Base-by-base conservation (phyloP, 164 flowering plant genomes). In the Umbilicus rupestris region DNA sequence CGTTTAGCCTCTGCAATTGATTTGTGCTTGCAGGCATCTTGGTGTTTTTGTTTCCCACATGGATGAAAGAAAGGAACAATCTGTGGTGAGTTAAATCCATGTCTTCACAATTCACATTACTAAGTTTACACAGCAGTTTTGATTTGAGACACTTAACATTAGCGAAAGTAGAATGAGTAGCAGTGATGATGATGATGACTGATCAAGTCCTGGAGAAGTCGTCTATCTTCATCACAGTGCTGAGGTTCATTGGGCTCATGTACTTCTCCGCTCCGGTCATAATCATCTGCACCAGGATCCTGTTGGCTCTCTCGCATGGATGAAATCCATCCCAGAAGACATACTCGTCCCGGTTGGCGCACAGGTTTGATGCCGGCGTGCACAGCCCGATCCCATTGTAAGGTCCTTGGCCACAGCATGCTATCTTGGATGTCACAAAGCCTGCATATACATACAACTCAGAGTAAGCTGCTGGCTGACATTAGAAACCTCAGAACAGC, bases 301-400 rank as follows among this genome's bases (percentile, higher is more conserved):
- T 59, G 37, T 59, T 59, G 28, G 63, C 63, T 33, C 63, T 59
- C n/a, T 59, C 63, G 2, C 37, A 29, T 26, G 63, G 63, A 59
- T 59, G 63, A 33, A 59, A 59, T 29, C 63, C 63, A 19, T 59
- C 63, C 63, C 63, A 59, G 16, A 59, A 59, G 63, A 59, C 63
- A 26, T 59, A 59, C 37, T 59, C 37, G 0, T 59, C 63, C n/a
- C 63, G 37, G 37, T 29, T 59, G n/a, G 63, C 16, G 33, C 63
- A 59, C 63, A 59, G 37, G 37, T 33, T 59, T 19, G 63, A 59
- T 33, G 20, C 63, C 7, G 63, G 63, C 8, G 63, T 29, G 63
- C 63, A 59, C 9, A 59, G 63, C 29, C 63, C 63, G 3, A 59
- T 24, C 63, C 63, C 63, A 17, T 59, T 59, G 15, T 59, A 59